phyloP scores from a whole-genome alignment of 495 filamentous ascomycete species.

The Tuber umbilicatum region DNA sequence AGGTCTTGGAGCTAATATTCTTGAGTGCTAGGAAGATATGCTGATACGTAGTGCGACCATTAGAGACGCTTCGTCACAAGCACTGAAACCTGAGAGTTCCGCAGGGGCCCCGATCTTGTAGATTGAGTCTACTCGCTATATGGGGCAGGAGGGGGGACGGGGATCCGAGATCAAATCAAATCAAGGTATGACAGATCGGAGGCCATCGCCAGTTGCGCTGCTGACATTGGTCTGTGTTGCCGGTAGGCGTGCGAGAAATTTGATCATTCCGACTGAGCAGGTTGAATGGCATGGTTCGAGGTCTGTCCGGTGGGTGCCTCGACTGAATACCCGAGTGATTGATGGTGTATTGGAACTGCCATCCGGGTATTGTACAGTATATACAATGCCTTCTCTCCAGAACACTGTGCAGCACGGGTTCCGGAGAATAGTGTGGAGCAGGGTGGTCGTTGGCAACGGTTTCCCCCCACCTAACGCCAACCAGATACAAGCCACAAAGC shows the following conservation, averaged over 20 bases:
- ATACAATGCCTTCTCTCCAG: no score
- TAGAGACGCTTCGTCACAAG: background rate
- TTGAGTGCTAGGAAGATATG: background rate
- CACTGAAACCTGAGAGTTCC: background rate
- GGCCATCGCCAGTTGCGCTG: background rate
- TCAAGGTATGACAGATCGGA: background rate
- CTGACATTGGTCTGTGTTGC: background rate
- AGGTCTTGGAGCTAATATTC: background rate
- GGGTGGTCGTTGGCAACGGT: background rate
- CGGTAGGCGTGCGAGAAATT: background rate
- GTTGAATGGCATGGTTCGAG: background rate
- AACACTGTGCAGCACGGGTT: background rate
- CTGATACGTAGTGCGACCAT: background rate
- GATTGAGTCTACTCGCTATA: background rate
- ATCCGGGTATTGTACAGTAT: background rate
- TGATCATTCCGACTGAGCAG: background rate
- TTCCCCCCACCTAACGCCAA: background rate
- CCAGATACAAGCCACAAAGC: background rate
- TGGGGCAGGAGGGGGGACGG: background rate
- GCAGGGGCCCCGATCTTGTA: background rate
- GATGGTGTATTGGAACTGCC: background rate
- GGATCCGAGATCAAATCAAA: background rate
- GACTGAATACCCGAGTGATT: background rate
- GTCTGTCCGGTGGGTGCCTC: no score
- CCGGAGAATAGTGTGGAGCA: background rate